Conservation (phyloP, 139 green algal genomes). For the Spirogloea muscicola region DNA sequence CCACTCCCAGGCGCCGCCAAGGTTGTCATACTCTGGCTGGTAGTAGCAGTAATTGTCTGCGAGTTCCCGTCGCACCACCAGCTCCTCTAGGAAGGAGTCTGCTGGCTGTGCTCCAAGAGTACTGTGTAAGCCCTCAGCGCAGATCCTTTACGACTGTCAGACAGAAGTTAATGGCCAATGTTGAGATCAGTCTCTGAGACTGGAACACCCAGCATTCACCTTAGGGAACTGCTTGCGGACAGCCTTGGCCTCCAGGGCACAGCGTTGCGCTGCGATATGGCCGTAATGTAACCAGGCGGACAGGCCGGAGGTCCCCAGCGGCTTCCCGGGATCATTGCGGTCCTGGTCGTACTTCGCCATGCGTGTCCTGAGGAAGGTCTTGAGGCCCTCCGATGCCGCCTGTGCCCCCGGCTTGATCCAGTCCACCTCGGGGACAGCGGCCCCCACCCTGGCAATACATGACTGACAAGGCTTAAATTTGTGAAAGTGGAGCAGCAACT, state of each 20-base stretch:
- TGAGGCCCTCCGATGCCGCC: slow-evolving; percentile 18
- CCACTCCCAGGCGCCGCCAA: slow-evolving; percentile 74
- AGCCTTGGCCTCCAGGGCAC: slow-evolving; percentile 74
- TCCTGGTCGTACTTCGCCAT: slow-evolving; percentile 70
- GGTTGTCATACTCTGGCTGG: slow-evolving; percentile 77
- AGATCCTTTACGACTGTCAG: too few species aligned
- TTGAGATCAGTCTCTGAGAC: too few species aligned
- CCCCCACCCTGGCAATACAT: slow-evolving; percentile 35
- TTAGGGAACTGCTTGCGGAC: slow-evolving; percentile 33
- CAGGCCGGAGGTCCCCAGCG: slow-evolving; percentile 68
- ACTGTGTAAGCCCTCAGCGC: too few species aligned
- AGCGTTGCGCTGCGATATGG: slow-evolving; percentile 67
- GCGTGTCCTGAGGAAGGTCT: slow-evolving; percentile 72
- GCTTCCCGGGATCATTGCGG: slow-evolving; percentile 77
- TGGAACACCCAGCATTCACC: neutral
- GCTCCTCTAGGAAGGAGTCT: slow-evolving; percentile 90
- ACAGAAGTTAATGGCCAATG: too few species aligned
- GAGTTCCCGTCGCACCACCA: slow-evolving; percentile 86
- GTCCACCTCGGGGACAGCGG: slow-evolving; percentile 76
- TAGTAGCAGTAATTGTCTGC: slow-evolving; percentile 88
- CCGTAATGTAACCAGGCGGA: slow-evolving; percentile 92
- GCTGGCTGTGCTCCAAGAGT: too few species aligned
- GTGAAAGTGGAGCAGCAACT: too few species aligned
- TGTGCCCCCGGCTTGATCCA: slow-evolving; percentile 73
- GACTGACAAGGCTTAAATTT: too few species aligned